These are phyloP conservation scores for Mucor mucedo DNA, from an alignment of 371 early-diverging fungal genomes.

Conservation along the genomic window DNA sequence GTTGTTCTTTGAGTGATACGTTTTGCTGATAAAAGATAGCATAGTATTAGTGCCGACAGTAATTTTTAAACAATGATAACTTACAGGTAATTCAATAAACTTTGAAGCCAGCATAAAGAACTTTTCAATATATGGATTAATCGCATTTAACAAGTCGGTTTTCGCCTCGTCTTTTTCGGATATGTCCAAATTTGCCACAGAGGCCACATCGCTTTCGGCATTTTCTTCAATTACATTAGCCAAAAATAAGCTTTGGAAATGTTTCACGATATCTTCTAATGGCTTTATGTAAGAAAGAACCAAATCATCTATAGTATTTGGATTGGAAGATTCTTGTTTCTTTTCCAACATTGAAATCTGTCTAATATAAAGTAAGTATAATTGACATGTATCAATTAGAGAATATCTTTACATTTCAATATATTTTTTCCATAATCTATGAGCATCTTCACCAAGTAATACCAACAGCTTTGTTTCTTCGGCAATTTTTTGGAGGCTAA, in stretches of 20 bases:
- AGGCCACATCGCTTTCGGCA: too few species aligned
- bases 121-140: constrained; percentile 25
- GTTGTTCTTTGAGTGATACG: constrained; percentile 8
- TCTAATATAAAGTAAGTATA: constrained; percentile 3
- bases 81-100: constrained; percentile 30
- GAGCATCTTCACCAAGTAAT: constrained; percentile 58
- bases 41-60: too few species aligned
- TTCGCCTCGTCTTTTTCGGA: constrained; percentile 33
- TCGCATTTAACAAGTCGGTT: constrained; percentile 24
- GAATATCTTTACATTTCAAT: constrained; percentile 44
- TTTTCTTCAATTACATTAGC: not conserved
- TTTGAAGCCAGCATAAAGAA: constrained; percentile 24
- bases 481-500: constrained; percentile 42
- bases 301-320: constrained; percentile 20
- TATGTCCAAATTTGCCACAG: not conserved
- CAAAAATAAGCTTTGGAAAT: constrained; percentile 34
- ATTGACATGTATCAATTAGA: not conserved
- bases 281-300: constrained; percentile 22
- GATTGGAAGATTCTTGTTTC: constrained; percentile 9
- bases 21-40: not conserved
- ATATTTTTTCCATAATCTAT: constrained; percentile 51
- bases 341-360: constrained; percentile 29
- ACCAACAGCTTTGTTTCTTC: constrained; percentile 67
- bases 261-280: constrained; percentile 34
- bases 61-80: not conserved